A percentile compares a stretch with the other conserved stretches of the same genome.
phyloP scores from a whole-genome alignment of 495 filamentous ascomycete species.

The Filosporella fistucella region DNA sequence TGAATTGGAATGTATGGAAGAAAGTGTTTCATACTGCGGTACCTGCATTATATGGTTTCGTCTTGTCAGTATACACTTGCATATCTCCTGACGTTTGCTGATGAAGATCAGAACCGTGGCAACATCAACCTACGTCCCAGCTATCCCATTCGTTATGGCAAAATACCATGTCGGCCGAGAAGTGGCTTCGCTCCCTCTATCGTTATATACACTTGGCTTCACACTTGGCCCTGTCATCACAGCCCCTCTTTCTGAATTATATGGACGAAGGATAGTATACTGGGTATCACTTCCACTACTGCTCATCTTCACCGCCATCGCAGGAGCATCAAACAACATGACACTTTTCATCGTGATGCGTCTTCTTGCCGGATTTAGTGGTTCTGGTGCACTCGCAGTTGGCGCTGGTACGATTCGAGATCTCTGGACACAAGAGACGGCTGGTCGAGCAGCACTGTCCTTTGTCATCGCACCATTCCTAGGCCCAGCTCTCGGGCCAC shows the following conservation, averaged over 20 bases:
- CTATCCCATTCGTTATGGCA: conserved; percentile 13
- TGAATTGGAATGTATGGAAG: conserved; percentile 36
- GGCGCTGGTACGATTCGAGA: conserved; percentile 51
- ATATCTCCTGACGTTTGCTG: background rate
- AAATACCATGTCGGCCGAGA: conserved; percentile 12
- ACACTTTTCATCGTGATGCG: conserved; percentile 50
- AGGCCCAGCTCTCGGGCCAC: conserved; percentile 61
- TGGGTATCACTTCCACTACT: conserved; percentile 46
- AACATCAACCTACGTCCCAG: conserved; percentile 16
- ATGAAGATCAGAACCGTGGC: conserved; percentile 9
- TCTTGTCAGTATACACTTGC: conserved; percentile 23
- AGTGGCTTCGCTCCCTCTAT: conserved; percentile 32
- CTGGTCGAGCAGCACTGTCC: conserved; percentile 57
- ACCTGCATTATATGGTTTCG: conserved; percentile 30
- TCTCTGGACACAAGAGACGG: conserved; percentile 54
- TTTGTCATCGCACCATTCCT: conserved; percentile 63
- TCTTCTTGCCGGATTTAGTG: conserved; percentile 51
- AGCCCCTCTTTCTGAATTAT: conserved; percentile 61
- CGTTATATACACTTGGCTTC: conserved; percentile 71
- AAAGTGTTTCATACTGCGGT: conserved; percentile 30
- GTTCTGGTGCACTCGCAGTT: conserved; percentile 47
- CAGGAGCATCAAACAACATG: conserved; percentile 52
- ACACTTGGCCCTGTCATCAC: conserved; percentile 54
- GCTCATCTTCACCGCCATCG: conserved; percentile 51
- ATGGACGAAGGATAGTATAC: conserved; percentile 54